Evolutionary conservation across 2,329 filamentous ascomycete genomes (phyloP).

Genomic region (Aspergillus glaucus): DNA sequence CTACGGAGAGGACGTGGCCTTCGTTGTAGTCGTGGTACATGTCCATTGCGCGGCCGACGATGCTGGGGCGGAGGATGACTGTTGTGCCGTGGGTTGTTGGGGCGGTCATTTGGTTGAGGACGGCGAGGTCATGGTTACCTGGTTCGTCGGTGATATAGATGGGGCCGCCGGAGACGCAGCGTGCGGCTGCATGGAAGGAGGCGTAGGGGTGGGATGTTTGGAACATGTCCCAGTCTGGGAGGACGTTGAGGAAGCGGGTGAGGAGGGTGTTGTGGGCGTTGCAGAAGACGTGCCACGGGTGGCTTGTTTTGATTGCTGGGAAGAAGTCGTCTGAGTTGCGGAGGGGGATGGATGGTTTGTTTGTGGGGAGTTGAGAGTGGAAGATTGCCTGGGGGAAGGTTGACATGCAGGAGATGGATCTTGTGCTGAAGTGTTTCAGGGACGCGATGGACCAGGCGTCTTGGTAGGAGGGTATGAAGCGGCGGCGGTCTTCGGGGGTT

Average conservation of each 20-base stretch:
- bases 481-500: slow-evolving; percentile 61
- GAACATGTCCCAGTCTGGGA: slow-evolving; percentile 81
- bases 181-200: slow-evolving; percentile 79
- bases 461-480: slow-evolving; percentile 69
- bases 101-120: slow-evolving; percentile 78
- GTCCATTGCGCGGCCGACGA: slow-evolving; percentile 64
- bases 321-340: slow-evolving; percentile 91
- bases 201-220: slow-evolving; percentile 65
- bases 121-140: slow-evolving; percentile 65
- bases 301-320: slow-evolving; percentile 69
- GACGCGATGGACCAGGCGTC: slow-evolving; percentile 78
- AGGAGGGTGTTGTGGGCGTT: slow-evolving; percentile 86
- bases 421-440: slow-evolving; percentile 69
- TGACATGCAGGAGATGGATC: slow-evolving; percentile 90
- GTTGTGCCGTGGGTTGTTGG: slow-evolving; percentile 65
- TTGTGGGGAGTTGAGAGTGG: slow-evolving; percentile 71
- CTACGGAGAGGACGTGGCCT: slow-evolving; percentile 66
- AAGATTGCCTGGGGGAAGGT: slow-evolving; percentile 82
- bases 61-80: slow-evolving; percentile 72
- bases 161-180: slow-evolving; percentile 83
- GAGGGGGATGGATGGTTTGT: slow-evolving; percentile 64
- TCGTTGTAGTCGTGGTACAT: slow-evolving; percentile 73
- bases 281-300: slow-evolving; percentile 91
- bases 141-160: slow-evolving; percentile 92
- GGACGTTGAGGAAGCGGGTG: slow-evolving; percentile 73